Evolutionary conservation across 305 asterid species (phyloP).

Genomic region (Fraxinus greggii): DNA sequence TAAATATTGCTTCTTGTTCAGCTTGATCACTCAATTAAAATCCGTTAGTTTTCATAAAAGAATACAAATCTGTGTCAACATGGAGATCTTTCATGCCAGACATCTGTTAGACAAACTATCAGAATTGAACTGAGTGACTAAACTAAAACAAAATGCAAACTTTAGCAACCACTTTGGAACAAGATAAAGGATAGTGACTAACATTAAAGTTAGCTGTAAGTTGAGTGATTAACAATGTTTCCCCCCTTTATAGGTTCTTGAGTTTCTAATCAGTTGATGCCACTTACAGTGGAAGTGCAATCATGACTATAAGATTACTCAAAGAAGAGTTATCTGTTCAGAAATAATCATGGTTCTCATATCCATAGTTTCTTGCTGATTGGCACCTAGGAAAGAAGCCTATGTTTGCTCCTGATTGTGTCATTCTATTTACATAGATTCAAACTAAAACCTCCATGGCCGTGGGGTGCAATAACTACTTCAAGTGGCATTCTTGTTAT

Average conservation of each 20-base stretch:
- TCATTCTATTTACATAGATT: constrained; percentile 52
- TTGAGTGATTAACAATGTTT: not conserved
- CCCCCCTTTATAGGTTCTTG: not conserved
- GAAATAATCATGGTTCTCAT: not conserved
- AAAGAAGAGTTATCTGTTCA: not conserved
- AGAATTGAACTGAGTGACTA: not conserved
- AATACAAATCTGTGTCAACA: not conserved
- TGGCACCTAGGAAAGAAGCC: not conserved
- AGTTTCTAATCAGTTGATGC: not conserved
- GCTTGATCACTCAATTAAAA: not conserved
- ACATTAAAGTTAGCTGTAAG: not conserved
- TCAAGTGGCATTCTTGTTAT: constrained; percentile 60
- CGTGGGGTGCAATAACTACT: constrained; percentile 59
- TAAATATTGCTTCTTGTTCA: not conserved
- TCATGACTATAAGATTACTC: not conserved
- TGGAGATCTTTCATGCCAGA: not conserved
- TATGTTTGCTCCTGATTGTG: not conserved
- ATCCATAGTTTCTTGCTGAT: not conserved
- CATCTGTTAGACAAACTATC: not conserved
- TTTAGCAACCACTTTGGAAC: not conserved
- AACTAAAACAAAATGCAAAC: not conserved
- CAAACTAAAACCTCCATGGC: constrained; percentile 88
- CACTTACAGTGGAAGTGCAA: not conserved
- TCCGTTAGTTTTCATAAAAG: not conserved
- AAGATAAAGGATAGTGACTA: not conserved